A percentile compares a stretch with the other conserved stretches of the same genome.
Conservation (phyloP, 768 basidiomycete species). For the Suillus bovinus region DNA sequence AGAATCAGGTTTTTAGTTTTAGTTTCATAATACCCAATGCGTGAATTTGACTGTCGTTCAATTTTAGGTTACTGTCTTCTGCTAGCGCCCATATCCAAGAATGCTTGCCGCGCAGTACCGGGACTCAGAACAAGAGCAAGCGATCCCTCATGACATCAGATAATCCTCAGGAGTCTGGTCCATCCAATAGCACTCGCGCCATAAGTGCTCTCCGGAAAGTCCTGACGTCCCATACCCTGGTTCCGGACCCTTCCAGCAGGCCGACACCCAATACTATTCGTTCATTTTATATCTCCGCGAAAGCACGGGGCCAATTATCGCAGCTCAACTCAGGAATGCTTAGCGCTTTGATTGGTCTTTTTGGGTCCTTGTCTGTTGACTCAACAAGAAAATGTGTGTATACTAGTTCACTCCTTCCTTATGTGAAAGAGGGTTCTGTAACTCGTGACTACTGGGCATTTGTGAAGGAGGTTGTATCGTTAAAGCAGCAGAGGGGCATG, state of each 20-base stretch:
- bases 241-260: neutral
- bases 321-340: constrained; percentile 38
- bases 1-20: neutral
- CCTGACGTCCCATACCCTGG: neutral
- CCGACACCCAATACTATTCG: constrained; percentile 35
- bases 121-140: neutral
- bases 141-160: neutral
- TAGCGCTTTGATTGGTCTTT: constrained; percentile 44
- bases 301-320: constrained; percentile 34
- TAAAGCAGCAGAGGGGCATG: constrained; percentile 42
- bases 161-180: neutral
- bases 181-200: neutral
- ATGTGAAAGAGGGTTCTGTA: constrained; percentile 19
- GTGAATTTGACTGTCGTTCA: neutral
- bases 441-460: constrained; percentile 49
- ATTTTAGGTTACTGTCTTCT: neutral
- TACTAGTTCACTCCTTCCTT: constrained; percentile 29
- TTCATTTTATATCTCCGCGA: constrained; percentile 40
- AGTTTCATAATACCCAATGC: neutral
- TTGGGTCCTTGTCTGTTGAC: constrained; percentile 50
- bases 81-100: constrained; percentile 4
- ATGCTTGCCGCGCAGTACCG: neutral
- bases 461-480: constrained; percentile 43
- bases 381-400: constrained; percentile 27
- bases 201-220: constrained; percentile 1